Conservation (phyloP, 352 stramenopile species). For the Pythium phragmitis region DNA sequence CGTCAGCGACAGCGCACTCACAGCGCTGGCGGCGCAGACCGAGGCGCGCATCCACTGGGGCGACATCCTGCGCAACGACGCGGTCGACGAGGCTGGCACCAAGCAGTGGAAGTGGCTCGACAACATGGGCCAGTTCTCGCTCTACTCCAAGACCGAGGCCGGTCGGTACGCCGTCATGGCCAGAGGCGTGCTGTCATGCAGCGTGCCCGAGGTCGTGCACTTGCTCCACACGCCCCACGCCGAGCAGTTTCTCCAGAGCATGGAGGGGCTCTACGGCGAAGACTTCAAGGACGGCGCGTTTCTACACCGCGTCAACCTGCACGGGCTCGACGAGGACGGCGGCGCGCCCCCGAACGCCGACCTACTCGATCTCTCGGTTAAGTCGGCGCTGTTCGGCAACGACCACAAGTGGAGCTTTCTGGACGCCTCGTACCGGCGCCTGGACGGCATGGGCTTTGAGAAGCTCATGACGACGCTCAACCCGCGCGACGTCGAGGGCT, state of each 20-base stretch:
- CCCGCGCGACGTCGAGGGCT: constrained; percentile 13
- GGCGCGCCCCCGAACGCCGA: background rate
- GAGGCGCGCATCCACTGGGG: constrained; percentile 22
- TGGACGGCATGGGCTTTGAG: constrained; percentile 21
- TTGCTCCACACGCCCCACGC: constrained; percentile 14
- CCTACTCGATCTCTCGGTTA: constrained; percentile 25
- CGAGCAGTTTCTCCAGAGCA: constrained; percentile 19
- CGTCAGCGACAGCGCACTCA: constrained; percentile 20
- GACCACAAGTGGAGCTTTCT: constrained; percentile 30
- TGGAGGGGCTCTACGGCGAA: constrained; percentile 25
- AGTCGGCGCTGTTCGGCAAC: constrained; percentile 27
- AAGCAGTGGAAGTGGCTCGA: constrained; percentile 29
- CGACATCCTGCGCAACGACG: constrained; percentile 19
- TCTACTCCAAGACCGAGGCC: constrained; percentile 26
- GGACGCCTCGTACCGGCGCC: constrained; percentile 19
- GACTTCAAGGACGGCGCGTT: constrained; percentile 30
- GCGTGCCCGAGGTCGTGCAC: constrained; percentile 21
- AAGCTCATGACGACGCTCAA: constrained; percentile 28
- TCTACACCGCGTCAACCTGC: constrained; percentile 21
- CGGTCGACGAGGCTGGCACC: constrained; percentile 1
- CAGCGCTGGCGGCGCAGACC: constrained; percentile 9
- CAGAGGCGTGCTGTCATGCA: constrained; percentile 20
- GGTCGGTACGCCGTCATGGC: constrained; percentile 18
- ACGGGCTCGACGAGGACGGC: constrained; percentile 5
- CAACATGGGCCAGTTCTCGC: constrained; percentile 19